These are phyloP conservation scores for Penium margaritaceum DNA, from an alignment of 139 green algal genomes.

Conservation along the genomic window DNA sequence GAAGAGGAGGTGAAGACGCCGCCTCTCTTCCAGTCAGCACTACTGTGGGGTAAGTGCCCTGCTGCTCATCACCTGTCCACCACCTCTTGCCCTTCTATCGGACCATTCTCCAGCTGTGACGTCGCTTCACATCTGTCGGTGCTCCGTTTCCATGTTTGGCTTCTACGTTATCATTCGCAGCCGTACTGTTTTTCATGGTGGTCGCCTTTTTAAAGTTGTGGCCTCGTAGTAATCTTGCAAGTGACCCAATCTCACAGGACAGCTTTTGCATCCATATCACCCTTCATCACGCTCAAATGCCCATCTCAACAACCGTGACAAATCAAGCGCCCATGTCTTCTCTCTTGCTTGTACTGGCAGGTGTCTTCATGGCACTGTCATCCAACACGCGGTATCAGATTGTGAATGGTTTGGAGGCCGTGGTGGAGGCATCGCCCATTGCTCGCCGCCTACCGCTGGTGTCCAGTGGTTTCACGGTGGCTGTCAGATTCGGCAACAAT, in stretches of 20 bases:
- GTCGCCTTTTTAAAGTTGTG: conserved; percentile 1
- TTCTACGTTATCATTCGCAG: too few relatives aligned
- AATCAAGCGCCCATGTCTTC: neutral
- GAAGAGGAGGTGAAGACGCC: conserved; percentile 5
- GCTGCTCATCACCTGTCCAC: too few relatives aligned
- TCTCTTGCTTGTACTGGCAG: conserved; percentile 30
- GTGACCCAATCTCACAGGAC: neutral
- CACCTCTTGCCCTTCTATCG: too few relatives aligned
- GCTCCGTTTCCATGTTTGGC: too few relatives aligned
- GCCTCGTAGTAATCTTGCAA: neutral
- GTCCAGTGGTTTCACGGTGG: conserved; percentile 74
- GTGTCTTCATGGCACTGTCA: conserved; percentile 91
- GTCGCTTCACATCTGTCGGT: too few relatives aligned
- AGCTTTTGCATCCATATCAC: neutral
- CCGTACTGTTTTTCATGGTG: too few relatives aligned
- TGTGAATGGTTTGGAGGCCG: conserved; percentile 40
- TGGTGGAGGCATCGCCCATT: conserved; percentile 32
- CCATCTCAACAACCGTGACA: neutral
- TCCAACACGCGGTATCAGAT: conserved; percentile 83
- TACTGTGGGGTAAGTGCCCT: conserved; percentile 13
- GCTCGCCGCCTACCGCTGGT: conserved; percentile 29
- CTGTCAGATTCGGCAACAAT: conserved; percentile 90
- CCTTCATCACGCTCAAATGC: neutral
- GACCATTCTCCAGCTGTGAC: too few relatives aligned
- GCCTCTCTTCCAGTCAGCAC: conserved; percentile 14